A percentile compares a stretch with the other conserved stretches of the same genome.
Conservation (phyloP, 257 asterid species). For the Plantago elongata region DNA sequence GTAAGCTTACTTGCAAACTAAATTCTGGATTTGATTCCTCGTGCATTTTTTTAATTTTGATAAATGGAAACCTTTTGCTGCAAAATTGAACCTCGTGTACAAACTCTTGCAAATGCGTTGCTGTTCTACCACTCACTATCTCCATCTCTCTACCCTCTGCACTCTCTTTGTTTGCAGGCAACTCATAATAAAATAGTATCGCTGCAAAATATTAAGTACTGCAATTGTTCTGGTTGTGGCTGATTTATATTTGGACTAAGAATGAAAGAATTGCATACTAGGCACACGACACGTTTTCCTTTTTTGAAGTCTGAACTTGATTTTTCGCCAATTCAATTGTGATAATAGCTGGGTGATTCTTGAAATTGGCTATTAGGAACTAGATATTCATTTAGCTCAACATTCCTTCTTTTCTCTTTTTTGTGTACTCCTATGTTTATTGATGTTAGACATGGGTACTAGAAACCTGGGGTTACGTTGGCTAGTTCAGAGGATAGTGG, state of each 20-base stretch:
- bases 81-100: slow-evolving; percentile 13
- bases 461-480: not conserved
- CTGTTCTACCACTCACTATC: not conserved
- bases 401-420: too few relatives aligned
- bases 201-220: not conserved
- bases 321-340: too few relatives aligned
- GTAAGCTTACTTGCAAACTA: slow-evolving; percentile 37
- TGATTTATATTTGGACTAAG: slow-evolving; percentile 4
- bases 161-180: not conserved
- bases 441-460: not conserved
- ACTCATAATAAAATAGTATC: not conserved
- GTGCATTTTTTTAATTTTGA: not conserved
- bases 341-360: too few relatives aligned
- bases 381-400: too few relatives aligned
- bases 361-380: too few relatives aligned
- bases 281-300: not conserved
- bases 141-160: slow-evolving; percentile 7
- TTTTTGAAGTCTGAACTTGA: not conserved
- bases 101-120: not conserved
- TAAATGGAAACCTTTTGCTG: slow-evolving; percentile 15
- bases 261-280: not conserved
- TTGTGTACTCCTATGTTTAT: not conserved
- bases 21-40: slow-evolving; percentile 7
- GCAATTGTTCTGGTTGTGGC: not conserved
- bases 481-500: too few relatives aligned